Base-by-base conservation (phyloP, 805 yeast genomes). In the Wickerhamiella domercqiae region DNA sequence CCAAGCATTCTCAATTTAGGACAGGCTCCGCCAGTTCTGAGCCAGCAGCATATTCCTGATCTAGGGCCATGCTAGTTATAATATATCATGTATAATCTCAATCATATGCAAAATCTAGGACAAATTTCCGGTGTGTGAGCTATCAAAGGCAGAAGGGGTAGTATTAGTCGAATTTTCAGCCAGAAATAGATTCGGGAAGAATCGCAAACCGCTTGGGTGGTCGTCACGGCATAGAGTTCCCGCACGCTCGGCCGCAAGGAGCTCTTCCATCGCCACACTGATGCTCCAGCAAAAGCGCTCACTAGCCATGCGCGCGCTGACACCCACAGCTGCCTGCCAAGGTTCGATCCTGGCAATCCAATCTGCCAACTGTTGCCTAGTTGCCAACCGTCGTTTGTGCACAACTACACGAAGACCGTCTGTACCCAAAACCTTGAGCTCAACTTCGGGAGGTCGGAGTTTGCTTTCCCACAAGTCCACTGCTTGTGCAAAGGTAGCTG, bases 151-250 rank as follows among this genome's bases (percentile, higher is more conserved):
- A n/a, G n/a, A n/a, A n/a, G n/a, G n/a, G n/a, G n/a, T n/a, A n/a
- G n/a, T n/a, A n/a, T n/a, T n/a, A n/a, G n/a, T n/a, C n/a, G n/a
- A n/a, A n/a, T n/a, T n/a, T 14, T 28, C 16, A 28, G 7, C 16
- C 30, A 5, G 22, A 18, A 57, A 41, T 24, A 30, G 29, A 37
- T 80, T 80, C 32, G 62, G 52, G 49, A 69, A 79, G 54, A 73
- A 81, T 36, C 68, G 66, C 3, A 73, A 65, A 0, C 90, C 93
- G 35, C 73, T 66, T 1, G 76, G 61, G 45, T 74, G 73, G 47
- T 74, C 73, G 56, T 81, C 94, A 3, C 79, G 62, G 15, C 78
- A 71, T 2, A 81, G 50, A 2, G 58, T 53, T 3, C 82, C 84
- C 2, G 56, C 51, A 2, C 61, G 64, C n/a, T 79, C 66, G 15